Conservation (phyloP, 495 filamentous ascomycete genomes). For the Trichoderma gamsii region DNA sequence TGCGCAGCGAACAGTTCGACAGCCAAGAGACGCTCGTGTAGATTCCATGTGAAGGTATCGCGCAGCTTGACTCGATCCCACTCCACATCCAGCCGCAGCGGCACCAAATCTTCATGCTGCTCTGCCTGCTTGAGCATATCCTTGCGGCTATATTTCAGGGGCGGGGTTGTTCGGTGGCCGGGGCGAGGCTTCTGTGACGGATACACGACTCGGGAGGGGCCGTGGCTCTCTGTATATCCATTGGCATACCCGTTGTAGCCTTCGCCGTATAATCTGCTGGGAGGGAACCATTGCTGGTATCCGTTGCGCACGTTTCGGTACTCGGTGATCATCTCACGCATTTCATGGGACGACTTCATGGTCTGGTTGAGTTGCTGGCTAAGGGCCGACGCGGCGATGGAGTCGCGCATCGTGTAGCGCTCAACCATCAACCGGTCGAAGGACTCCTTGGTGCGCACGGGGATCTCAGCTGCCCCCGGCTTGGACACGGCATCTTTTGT, state of each 20-base stretch:
- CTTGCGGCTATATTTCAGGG: conserved; percentile 65
- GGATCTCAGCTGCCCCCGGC: conserved; percentile 22
- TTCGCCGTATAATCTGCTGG: conserved; percentile 53
- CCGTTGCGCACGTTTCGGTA: conserved; percentile 49
- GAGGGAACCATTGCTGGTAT: conserved; percentile 39
- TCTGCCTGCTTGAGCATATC: conserved; percentile 80
- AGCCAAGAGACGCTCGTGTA: conserved; percentile 78
- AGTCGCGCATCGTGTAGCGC: conserved; percentile 72
- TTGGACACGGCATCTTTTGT: conserved; percentile 23
- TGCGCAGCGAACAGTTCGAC: conserved; percentile 79
- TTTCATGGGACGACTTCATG: conserved; percentile 34
- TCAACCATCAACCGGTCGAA: conserved; percentile 60
- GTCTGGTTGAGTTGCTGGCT: conserved; percentile 38
- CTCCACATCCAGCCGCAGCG: conserved; percentile 87
- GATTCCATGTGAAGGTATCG: conserved; percentile 98
- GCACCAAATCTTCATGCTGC: conserved; percentile 83
- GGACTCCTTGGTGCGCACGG: conserved; percentile 39
- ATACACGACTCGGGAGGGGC: conserved; percentile 58
- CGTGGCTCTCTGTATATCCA: conserved; percentile 61
- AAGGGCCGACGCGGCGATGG: conserved; percentile 59
- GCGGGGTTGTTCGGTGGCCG: conserved; percentile 64
- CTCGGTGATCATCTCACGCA: conserved; percentile 35
- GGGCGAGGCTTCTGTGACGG: conserved; percentile 64
- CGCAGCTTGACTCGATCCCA: conserved; percentile 92
- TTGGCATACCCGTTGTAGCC: conserved; percentile 92